phyloP scores from a whole-genome alignment of 352 stramenopile species.

The Thraustochytrium striatum region DNA sequence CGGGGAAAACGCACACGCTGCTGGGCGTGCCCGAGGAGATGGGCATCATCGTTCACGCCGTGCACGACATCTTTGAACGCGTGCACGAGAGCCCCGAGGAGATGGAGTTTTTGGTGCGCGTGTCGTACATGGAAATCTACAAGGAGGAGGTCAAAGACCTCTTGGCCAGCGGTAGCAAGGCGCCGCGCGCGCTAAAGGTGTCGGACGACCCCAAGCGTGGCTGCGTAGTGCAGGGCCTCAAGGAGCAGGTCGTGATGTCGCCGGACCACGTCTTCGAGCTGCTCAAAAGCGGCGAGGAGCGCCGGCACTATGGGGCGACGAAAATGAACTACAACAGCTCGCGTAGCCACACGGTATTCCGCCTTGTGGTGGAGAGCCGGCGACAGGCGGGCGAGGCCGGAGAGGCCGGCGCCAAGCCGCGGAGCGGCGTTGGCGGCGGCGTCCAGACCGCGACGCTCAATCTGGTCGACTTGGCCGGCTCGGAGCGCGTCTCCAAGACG shows the following conservation, averaged over 20 bases:
- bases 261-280: constrained; percentile 70
- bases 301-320: constrained; percentile 73
- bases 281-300: constrained; percentile 76
- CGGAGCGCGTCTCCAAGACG: constrained; percentile 75
- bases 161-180: constrained; percentile 78
- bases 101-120: constrained; percentile 62
- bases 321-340: constrained; percentile 85
- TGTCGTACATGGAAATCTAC: constrained; percentile 90
- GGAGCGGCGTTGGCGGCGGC: constrained; percentile 24
- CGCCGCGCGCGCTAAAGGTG: constrained; percentile 76
- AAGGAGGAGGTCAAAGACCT: constrained; percentile 89
- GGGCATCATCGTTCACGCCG: constrained; percentile 35
- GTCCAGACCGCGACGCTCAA: constrained; percentile 67
- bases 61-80: constrained; percentile 40
- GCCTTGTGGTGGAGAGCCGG: constrained; percentile 53
- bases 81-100: background rate
- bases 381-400: constrained; percentile 77
- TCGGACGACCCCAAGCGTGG: constrained; percentile 67
- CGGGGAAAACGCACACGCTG: constrained; percentile 80
- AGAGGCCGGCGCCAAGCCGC: constrained; percentile 46
- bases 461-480: constrained; percentile 78
- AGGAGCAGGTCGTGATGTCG: constrained; percentile 71
- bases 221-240: constrained; percentile 74
- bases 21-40: constrained; percentile 66
- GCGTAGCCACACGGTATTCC: constrained; percentile 79